Base-by-base conservation (phyloP, 192 early-diverging fungal species). In the Gaertneriomyces sp. region DNA sequence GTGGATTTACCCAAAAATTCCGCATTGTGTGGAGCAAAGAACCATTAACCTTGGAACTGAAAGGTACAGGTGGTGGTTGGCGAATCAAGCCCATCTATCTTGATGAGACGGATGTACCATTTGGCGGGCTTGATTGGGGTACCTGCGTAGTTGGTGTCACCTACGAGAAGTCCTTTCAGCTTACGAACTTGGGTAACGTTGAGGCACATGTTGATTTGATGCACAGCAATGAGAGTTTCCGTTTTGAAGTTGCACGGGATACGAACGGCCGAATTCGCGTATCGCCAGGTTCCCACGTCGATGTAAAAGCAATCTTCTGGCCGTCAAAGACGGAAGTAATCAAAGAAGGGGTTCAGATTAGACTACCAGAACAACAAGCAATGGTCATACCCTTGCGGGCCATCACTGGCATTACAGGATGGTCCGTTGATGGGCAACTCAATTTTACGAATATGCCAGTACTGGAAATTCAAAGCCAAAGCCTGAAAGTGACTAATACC, bases 111-210 rank as follows among this genome's bases (percentile, higher is more conserved):
- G 82, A 84, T 45, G 45, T 43, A 4, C 33, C 40, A 33, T 75
- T 82, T 40, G 68, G 57, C 20, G 73, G 79, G 5, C 60, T 84
- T 6, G 78, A 82, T 59, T 84, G 74, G 72, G 82, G 79, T 0
- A 76, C 47, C 6, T 78, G 78, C 43, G 62, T 82, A 17, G 77
- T 82, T 10, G 79, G 79, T 12, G 53, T 76, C 7, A 40, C 49
- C 33, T 78, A 80, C 49, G 60, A 66, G 43, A 84, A 82, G 51
- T 62, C 52, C 9, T 56, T 84, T 25, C 50, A 70, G 4, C 42
- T 84, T 17, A 70, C 58, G 19, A 84, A 84, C 58, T 50, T 76
- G 19, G 82, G 82, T 1, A 81, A 76, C 54, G 70, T 81, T 17
- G 80, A 80, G 20, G 78, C 74, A 12, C 39, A 38, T 20, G 55